Base-by-base conservation (phyloP, 139 green algal species). In the Limnomonas spitsbergensis region DNA sequence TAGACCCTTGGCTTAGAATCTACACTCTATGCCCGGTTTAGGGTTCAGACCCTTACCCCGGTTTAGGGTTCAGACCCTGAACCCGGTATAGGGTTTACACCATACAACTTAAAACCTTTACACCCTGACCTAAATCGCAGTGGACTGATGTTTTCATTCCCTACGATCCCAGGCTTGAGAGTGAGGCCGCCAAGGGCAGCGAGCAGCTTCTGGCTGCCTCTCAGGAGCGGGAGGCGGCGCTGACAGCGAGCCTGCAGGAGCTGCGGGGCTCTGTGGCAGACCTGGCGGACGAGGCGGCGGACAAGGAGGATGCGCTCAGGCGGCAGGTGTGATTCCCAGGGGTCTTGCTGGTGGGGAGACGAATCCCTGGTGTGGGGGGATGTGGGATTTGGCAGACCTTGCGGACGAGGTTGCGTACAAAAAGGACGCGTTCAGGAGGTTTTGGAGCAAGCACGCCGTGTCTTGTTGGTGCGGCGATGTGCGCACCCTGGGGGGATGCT, bases 261-360 rank as follows among this genome's bases (percentile, higher is more conserved):
- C 75, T 87, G 75, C 69, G 78, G 4, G 31, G 61, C 0, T 35
- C 78, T 24, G 26, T 87, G 47, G 40, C 6, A 4, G 61, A 9
- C 0, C 2, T 36, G 27, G 69, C 76, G 36, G 72, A 76, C 38
- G 75, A 77, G 42, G 75, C 75, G 9, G 82, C 82, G 6, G 40
- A 82, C 42, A 77, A 77, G 42, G 78, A 87, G 82, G 82, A 87
- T 34, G 68, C 24, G 20, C 35, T 77, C n/a, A 42, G 82, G 75
- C 52, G 78, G 39, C 52, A 75, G 39, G 67, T 31, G 37, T 61
- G 74, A 35, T 24, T 54, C 42, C 42, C 42, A 54, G 42, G 42
- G 42, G 42, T 9, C 6, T 54, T 6, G 7, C 42, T 6, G 42
- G 9, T 9, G 42, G 42, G 42, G 7, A 54, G 42, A 54, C 7